These are phyloP conservation scores for Arxiozyma telluris DNA, from an alignment of 1,139 yeast genomes.

Conservation along the genomic window DNA sequence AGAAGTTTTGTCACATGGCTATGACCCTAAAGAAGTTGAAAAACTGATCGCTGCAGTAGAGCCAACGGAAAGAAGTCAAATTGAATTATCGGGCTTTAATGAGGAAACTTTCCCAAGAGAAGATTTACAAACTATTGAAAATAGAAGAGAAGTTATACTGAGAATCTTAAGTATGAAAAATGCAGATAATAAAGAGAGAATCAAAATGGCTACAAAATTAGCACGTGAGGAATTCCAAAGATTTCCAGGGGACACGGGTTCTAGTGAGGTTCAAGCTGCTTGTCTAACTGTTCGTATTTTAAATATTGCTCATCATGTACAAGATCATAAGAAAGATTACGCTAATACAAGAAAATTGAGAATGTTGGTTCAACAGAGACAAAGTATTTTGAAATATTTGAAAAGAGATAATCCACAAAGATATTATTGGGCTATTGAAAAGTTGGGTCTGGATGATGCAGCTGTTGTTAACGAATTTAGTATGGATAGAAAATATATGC, in stretches of 20 bases:
- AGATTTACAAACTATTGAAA: slow-evolving; percentile 39
- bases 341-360: slow-evolving; percentile 61
- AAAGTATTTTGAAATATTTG: slow-evolving; percentile 69
- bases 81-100: slow-evolving; percentile 20
- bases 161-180: slow-evolving; percentile 72
- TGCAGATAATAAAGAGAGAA: slow-evolving; percentile 50
- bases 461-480: slow-evolving; percentile 73
- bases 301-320: slow-evolving; percentile 67
- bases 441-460: slow-evolving; percentile 78
- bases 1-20: slow-evolving; percentile 50
- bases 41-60: slow-evolving; percentile 71
- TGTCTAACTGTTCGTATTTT: slow-evolving; percentile 74
- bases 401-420: slow-evolving; percentile 70
- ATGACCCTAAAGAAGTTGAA: slow-evolving; percentile 57
- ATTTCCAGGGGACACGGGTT: slow-evolving; percentile 84
- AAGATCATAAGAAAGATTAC: slow-evolving; percentile 64
- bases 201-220: slow-evolving; percentile 48
- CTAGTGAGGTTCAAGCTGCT: slow-evolving; percentile 95
- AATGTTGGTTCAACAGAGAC: slow-evolving; percentile 83
- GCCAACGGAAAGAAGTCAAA: slow-evolving; percentile 45
- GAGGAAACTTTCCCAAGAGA: slow-evolving; percentile 21
- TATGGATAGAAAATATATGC: slow-evolving; percentile 76
- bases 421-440: slow-evolving; percentile 78
- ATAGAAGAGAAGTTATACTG: slow-evolving; percentile 58
- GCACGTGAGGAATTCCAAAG: slow-evolving; percentile 78